phyloP scores from a whole-genome alignment of 306 rosid species.

The Vigna angularis region DNA sequence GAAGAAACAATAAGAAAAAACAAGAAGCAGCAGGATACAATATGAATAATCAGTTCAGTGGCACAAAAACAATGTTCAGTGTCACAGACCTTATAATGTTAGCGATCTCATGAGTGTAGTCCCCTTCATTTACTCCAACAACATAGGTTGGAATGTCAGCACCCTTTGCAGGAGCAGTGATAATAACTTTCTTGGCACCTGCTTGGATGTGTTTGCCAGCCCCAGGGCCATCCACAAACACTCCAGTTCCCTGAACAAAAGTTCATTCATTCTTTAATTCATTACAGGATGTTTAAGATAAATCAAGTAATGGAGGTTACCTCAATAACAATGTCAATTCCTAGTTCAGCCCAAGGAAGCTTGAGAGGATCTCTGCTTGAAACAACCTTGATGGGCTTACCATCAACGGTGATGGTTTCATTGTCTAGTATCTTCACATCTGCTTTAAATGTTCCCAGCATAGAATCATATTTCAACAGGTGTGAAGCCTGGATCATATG shows the following conservation, averaged over 20 bases:
- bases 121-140: constrained; percentile 86
- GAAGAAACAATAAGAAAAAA: constrained; percentile 12
- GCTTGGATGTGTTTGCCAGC: constrained; percentile 99
- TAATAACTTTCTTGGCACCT: constrained; percentile 96
- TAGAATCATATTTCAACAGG: constrained; percentile 90
- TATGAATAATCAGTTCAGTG: no score
- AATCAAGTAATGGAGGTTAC: constrained; percentile 49
- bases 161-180: constrained; percentile 99
- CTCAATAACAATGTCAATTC: constrained; percentile 98
- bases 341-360: constrained; percentile 98
- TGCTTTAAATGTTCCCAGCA: constrained; percentile 96
- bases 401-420: constrained; percentile 85
- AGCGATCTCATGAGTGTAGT: constrained; percentile 70
- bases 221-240: constrained; percentile 98
- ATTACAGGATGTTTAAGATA: neutral
- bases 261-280: constrained; percentile 11
- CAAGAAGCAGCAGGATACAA: no score
- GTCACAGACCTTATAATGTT: constrained; percentile 74
- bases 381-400: constrained; percentile 90
- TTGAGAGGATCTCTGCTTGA: constrained; percentile 91
- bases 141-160: constrained; percentile 98
- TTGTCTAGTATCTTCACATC: constrained; percentile 76
- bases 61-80: neutral
- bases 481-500: constrained; percentile 65
- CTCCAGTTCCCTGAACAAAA: constrained; percentile 91